A percentile compares a stretch with the other conserved stretches of the same genome.
These are phyloP conservation scores for Tetratostichococcus sp. DNA, from an alignment of 139 green algal genomes.

Conservation along the genomic window DNA sequence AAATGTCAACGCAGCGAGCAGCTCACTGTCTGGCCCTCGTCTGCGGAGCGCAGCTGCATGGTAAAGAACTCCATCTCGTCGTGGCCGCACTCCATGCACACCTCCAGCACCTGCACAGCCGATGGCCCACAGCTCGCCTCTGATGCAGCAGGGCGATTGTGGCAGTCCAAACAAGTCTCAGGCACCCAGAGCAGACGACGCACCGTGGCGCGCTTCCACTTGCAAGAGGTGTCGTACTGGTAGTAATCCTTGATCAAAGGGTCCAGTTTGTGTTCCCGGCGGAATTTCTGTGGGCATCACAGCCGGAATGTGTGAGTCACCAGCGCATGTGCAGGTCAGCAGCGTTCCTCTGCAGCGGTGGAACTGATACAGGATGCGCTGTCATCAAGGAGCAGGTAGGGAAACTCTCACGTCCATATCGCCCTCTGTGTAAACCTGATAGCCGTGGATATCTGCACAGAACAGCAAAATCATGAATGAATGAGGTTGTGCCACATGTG, in stretches of 20 bases:
- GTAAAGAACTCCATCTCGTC: slow-evolving; percentile 84
- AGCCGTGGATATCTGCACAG: too few relatives aligned
- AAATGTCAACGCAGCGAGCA: too few relatives aligned
- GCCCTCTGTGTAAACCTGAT: slow-evolving; percentile 12
- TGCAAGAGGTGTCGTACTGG: slow-evolving; percentile 35
- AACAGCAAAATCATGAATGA: too few relatives aligned
- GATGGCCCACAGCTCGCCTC: too few relatives aligned
- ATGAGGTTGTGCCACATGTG: too few relatives aligned
- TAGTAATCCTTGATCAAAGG: slow-evolving; percentile 58
- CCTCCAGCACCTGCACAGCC: slow-evolving; percentile 60
- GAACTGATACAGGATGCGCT: too few relatives aligned
- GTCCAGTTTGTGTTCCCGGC: slow-evolving; percentile 63
- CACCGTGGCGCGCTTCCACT: slow-evolving; percentile 44
- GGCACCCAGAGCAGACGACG: too few relatives aligned
- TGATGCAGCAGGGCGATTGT: too few relatives aligned
- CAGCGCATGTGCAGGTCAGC: too few relatives aligned
- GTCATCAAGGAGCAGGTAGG: too few relatives aligned
- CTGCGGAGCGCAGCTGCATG: slow-evolving; percentile 87
- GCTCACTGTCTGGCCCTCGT: slow-evolving; percentile 81
- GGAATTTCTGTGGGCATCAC: slow-evolving; percentile 45
- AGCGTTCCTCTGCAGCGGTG: too few relatives aligned
- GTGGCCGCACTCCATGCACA: slow-evolving; percentile 75
- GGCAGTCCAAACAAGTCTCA: too few relatives aligned
- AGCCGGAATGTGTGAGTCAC: neutral
- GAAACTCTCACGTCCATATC: slow-evolving; percentile 19